Evolutionary conservation across 1,139 yeast genomes (phyloP).

Genomic region (Geotrichum restrictum): DNA sequence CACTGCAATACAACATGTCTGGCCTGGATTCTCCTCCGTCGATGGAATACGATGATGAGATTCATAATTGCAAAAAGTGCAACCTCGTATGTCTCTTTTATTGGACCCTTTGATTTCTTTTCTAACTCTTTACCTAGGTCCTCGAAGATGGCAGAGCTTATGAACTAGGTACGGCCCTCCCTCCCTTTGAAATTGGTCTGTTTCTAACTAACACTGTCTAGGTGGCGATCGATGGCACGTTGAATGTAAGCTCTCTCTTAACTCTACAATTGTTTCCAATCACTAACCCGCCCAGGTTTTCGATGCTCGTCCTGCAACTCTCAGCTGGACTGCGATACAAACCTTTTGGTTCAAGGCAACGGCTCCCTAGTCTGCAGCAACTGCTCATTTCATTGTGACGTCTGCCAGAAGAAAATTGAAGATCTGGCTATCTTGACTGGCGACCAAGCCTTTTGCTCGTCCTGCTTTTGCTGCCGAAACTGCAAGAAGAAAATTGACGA

Average conservation of each 20-base stretch:
- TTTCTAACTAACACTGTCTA: slow-evolving; percentile 30
- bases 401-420: slow-evolving; percentile 84
- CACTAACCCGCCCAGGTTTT: slow-evolving; percentile 42
- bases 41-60: slow-evolving; percentile 30
- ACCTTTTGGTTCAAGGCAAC: slow-evolving; percentile 85
- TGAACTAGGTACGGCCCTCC: slow-evolving; percentile 36
- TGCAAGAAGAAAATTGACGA: slow-evolving; percentile 88
- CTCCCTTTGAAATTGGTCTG: slow-evolving; percentile 19
- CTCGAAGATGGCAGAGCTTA: slow-evolving; percentile 44
- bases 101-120: not conserved
- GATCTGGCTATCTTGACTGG: slow-evolving; percentile 96
- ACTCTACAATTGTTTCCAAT: not conserved
- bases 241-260: slow-evolving; percentile 40
- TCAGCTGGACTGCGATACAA: slow-evolving; percentile 79
- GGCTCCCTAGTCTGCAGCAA: slow-evolving; percentile 87
- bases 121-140: slow-evolving; percentile 26
- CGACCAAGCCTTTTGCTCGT: slow-evolving; percentile 86
- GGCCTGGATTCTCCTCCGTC: not conserved
- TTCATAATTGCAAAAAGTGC: slow-evolving; percentile 38
- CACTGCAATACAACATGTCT: not conserved
- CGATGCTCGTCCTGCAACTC: slow-evolving; percentile 78
- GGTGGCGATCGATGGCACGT: slow-evolving; percentile 97
- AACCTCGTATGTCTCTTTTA: slow-evolving; percentile 27
- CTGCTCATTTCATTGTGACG: slow-evolving; percentile 85
- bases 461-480: slow-evolving; percentile 85